These are phyloP conservation scores for Pestalotiopsis sp. DNA, from an alignment of 2,329 filamentous ascomycete species.

Conservation along the genomic window DNA sequence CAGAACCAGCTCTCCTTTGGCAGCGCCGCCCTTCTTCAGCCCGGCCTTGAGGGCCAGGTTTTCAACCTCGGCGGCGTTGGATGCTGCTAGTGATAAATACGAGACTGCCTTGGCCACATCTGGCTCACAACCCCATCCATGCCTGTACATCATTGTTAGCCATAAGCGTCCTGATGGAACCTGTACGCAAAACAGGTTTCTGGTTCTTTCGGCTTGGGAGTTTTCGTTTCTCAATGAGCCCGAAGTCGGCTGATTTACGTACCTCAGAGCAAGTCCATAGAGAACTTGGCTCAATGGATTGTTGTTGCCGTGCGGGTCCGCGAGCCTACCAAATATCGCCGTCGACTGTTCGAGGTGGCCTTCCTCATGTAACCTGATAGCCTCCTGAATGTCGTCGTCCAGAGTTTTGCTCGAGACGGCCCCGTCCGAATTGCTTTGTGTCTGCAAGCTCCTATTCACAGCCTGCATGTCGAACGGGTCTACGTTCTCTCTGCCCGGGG, in stretches of 20 bases:
- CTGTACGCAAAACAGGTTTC: neutral
- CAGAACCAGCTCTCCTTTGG: constrained; percentile 93
- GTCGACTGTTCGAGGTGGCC: constrained; percentile 81
- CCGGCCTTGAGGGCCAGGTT: constrained; percentile 82
- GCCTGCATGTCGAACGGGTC: constrained; percentile 21
- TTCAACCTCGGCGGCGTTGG: constrained; percentile 87
- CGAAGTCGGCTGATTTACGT: constrained; percentile 32
- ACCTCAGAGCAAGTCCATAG: constrained; percentile 89
- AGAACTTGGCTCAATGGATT: constrained; percentile 95
- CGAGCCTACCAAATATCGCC: constrained; percentile 80
- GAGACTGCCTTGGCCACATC: constrained; percentile 74
- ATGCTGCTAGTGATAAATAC: constrained; percentile 85
- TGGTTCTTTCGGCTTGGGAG: neutral
- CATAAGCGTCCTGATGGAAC: neutral
- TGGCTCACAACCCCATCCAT: constrained; percentile 87
- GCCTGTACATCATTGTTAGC: constrained; percentile 49
- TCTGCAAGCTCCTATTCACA: neutral
- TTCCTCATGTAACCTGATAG: constrained; percentile 89
- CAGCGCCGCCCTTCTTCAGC: constrained; percentile 88
- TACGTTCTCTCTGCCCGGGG: constrained; percentile 29
- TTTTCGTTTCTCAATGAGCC: neutral
- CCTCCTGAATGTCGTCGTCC: constrained; percentile 83
- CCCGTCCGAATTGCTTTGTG: constrained; percentile 14
- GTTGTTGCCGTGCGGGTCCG: constrained; percentile 81
- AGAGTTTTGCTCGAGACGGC: constrained; percentile 53